Conservation (phyloP, 169 alveolate genomes). For the Cyclospora cayetanensis region DNA sequence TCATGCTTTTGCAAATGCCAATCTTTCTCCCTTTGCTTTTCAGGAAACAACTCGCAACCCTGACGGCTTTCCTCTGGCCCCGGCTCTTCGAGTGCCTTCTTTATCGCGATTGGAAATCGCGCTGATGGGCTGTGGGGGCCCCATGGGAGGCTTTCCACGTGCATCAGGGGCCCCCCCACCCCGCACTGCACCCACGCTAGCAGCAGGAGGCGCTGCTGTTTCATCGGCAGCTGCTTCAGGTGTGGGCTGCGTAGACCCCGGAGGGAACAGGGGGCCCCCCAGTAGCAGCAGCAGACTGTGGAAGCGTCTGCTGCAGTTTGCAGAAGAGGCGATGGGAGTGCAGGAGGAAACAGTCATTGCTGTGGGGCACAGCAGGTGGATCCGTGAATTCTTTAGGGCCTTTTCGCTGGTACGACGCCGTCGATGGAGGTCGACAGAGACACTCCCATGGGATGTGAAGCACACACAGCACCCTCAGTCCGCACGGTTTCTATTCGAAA, state of each 20-base stretch:
- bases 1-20: too few relatives aligned
- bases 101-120: not conserved
- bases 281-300: slow-evolving; percentile 14
- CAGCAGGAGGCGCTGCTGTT: not conserved
- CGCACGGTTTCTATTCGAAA: not conserved
- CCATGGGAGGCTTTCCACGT: not conserved
- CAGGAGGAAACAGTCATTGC: not conserved
- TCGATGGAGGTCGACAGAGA: too few relatives aligned
- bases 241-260: not conserved
- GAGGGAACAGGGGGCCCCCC: not conserved
- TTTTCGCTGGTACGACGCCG: slow-evolving; percentile 15
- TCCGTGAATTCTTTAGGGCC: slow-evolving; percentile 22
- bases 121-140: not conserved
- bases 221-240: slow-evolving; percentile 8
- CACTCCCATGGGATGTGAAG: too few relatives aligned
- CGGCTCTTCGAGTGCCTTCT: not conserved
- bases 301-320: slow-evolving; percentile 25
- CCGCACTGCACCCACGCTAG: not conserved
- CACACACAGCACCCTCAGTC: not conserved
- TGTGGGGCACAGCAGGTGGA: slow-evolving; percentile 50
- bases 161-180: not conserved
- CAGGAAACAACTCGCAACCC: slow-evolving; percentile 32
- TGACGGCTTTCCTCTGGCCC: slow-evolving; percentile 24
- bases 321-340: not conserved
- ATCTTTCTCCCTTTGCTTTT: not conserved